These are phyloP conservation scores for Alternaria sp. DNA, from an alignment of 2,329 filamentous ascomycete species.

Conservation along the genomic window DNA sequence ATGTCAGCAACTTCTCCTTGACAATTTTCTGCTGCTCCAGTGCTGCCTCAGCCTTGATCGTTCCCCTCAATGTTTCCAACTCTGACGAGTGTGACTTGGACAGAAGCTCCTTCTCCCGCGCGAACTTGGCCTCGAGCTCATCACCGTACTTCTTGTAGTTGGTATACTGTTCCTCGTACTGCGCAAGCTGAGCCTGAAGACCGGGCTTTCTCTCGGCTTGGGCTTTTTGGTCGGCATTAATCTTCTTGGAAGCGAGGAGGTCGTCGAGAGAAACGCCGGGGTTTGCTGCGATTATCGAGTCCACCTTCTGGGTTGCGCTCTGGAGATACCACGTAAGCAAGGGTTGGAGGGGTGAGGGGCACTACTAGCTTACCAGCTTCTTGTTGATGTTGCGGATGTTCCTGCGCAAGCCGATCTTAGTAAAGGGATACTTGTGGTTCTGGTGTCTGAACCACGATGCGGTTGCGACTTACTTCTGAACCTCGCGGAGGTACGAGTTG, in stretches of 20 bases:
- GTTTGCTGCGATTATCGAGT: slow-evolving; percentile 73
- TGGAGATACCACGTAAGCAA: slow-evolving; percentile 49
- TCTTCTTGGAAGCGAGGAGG: slow-evolving; percentile 73
- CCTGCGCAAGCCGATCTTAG: slow-evolving; percentile 59
- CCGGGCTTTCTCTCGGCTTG: slow-evolving; percentile 79
- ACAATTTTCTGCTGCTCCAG: slow-evolving; percentile 59
- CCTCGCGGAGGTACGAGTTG: slow-evolving; percentile 82
- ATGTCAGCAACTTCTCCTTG: slow-evolving; percentile 70
- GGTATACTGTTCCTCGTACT: slow-evolving; percentile 75
- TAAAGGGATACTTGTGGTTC: slow-evolving; percentile 4
- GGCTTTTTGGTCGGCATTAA: slow-evolving; percentile 82
- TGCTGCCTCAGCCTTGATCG: slow-evolving; percentile 63
- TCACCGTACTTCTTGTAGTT: slow-evolving; percentile 79
- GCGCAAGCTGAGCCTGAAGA: slow-evolving; percentile 71
- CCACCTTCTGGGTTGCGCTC: slow-evolving; percentile 76
- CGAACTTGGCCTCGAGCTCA: slow-evolving; percentile 71
- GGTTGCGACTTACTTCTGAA: slow-evolving; percentile 77
- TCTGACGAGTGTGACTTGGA: slow-evolving; percentile 65
- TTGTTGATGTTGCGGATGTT: slow-evolving; percentile 91
- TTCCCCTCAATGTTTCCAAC: slow-evolving; percentile 63
- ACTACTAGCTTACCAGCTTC: slow-evolving; percentile 76
- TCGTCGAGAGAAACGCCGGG: slow-evolving; percentile 75
- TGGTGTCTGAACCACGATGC: slow-evolving; percentile 9
- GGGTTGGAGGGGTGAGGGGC: slow-evolving; percentile 12
- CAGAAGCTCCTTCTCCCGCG: slow-evolving; percentile 65